Evolutionary conservation across 495 filamentous ascomycete genomes (phyloP), one percentile per base, ranked within the genome.

Genomic region (Tuber brumale): DNA sequence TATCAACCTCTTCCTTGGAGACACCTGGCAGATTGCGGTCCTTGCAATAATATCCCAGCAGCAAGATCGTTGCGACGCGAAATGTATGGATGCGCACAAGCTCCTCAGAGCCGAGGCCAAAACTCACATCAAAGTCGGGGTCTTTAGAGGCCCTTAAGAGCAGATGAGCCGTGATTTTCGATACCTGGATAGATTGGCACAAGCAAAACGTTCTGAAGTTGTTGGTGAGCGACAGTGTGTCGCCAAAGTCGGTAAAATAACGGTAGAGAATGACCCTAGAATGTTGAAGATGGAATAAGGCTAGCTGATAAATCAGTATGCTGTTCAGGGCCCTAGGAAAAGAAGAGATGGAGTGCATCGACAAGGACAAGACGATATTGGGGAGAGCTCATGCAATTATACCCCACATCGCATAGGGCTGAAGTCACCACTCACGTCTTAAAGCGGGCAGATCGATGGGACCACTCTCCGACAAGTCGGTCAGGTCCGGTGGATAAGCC

Each of bases 181-280:
- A 75, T 21, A 82, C 78, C 31, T 75, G 74, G 31, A 83, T 81
- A 31, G 81, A 83, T 37, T 83, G 76, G 2, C 73, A 73, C 23
- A 83, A 79, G 43, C 81, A 83, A 42, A 81, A 82, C 9, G 77
- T 83, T 27, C 79, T 76, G 31, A 82, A 82, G 45, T 71, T 74
- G 46, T 69, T 77, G n/a, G 71, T 45, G 48, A 80, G 78, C 35
- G 69, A 46, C 6, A 69, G 27, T 23, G 73, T 46, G n/a, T 72
- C 72, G 12, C 72, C 73, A 35, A 80, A 80, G 48, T 83, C 82
- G 21, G 81, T 81, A 61, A 83, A 83, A 71, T 75, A 83, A 4
- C 82, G 82, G 70, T 81, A 83, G 45, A 83, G 81, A 48, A 83
- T 75, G 74, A 83, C 74, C n/a, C 82, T 79, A 45, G 79, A 79